phyloP scores from a whole-genome alignment of 352 stramenopile species.

The Pythium phragmiticola region DNA sequence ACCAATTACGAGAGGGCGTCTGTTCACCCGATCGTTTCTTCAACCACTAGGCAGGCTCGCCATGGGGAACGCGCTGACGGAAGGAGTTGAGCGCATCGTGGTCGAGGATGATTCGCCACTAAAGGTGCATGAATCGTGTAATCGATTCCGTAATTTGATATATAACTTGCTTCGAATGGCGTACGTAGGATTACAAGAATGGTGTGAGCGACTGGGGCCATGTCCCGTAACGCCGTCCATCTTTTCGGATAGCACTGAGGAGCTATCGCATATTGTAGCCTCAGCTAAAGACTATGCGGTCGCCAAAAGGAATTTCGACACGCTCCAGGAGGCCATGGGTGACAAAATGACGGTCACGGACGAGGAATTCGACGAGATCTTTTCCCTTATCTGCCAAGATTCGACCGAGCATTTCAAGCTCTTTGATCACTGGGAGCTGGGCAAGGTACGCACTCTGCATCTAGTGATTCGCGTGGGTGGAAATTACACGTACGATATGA shows the following conservation, averaged over 20 bases:
- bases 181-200: slow-evolving; percentile 30
- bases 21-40: slow-evolving; percentile 7
- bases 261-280: slow-evolving; percentile 17
- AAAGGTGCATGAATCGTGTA: slow-evolving; percentile 2
- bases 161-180: no score
- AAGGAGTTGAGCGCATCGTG: slow-evolving; percentile 26
- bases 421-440: slow-evolving; percentile 58
- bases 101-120: slow-evolving; percentile 25
- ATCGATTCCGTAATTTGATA: neutral
- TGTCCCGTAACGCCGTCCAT: neutral
- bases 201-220: slow-evolving; percentile 5
- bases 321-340: slow-evolving; percentile 54
- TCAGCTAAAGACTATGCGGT: slow-evolving; percentile 42
- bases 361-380: slow-evolving; percentile 79
- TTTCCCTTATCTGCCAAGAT: slow-evolving; percentile 73
- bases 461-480: neutral
- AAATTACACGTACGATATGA: neutral
- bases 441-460: slow-evolving; percentile 33
- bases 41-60: neutral
- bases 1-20: slow-evolving; percentile 7
- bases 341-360: slow-evolving; percentile 77
- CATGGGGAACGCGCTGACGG: slow-evolving; percentile 30
- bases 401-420: slow-evolving; percentile 65
- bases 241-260: neutral
- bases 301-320: slow-evolving; percentile 63